These are phyloP conservation scores for Nicotiana tabacum DNA, from an alignment of 257 asterid species.

Conservation along the genomic window DNA sequence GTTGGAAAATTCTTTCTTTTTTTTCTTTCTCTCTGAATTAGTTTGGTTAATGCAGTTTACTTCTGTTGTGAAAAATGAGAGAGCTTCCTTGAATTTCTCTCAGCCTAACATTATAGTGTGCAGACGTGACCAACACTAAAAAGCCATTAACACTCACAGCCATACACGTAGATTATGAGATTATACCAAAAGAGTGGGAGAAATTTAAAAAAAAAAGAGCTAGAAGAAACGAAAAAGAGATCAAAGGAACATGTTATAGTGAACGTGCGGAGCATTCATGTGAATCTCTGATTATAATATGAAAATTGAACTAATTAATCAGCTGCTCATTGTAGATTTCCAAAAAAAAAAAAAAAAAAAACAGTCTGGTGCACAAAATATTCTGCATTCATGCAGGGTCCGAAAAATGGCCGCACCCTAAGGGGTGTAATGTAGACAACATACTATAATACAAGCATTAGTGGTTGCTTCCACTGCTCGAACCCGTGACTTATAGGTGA, in stretches of 20 bases:
- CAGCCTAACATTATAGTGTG: not conserved
- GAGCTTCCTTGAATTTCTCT: not conserved
- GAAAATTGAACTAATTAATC: not conserved
- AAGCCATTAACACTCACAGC: not conserved
- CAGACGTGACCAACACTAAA: not conserved
- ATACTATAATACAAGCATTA: no score
- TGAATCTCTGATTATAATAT: not conserved
- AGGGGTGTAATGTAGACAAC: no score
- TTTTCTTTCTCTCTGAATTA: not conserved
- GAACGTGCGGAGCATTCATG: not conserved
- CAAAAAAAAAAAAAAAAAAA: no score
- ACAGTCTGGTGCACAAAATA: no score
- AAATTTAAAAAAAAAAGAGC: no score
- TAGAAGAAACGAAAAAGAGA: not conserved
- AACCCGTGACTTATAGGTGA: no score
- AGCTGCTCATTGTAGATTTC: not conserved
- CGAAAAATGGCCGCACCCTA: no score
- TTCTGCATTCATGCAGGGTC: no score
- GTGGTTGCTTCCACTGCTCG: no score
- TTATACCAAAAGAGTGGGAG: not conserved
- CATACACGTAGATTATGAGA: not conserved
- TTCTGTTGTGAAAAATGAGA: constrained; percentile 2
- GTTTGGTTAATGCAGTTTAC: not conserved
- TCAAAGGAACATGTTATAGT: not conserved
- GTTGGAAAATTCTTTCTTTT: not conserved